phyloP scores from a whole-genome alignment of 139 green algal species.

The Picochlorum sp. region DNA sequence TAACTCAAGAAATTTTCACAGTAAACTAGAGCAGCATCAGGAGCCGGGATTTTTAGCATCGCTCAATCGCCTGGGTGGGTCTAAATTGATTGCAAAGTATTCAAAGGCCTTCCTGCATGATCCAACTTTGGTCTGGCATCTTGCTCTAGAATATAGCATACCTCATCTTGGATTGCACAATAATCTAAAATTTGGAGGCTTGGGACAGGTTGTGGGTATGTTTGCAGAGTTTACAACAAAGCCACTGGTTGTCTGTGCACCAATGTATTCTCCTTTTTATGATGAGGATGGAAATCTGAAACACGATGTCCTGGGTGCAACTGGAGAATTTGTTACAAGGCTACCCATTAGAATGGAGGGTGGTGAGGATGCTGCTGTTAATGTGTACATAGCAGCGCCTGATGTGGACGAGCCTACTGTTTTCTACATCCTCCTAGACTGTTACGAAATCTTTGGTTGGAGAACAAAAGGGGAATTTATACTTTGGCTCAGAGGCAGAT shows the following conservation, averaged over 20 bases:
- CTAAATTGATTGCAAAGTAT: neutral
- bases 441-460: constrained; percentile 7
- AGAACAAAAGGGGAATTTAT: constrained; percentile 25
- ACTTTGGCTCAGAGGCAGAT: constrained; percentile 27
- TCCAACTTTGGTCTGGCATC: constrained; percentile 22
- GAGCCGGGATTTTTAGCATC: too few species aligned
- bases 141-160: constrained; percentile 32
- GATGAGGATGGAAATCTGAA: constrained; percentile 23
- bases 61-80: neutral
- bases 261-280: constrained; percentile 29
- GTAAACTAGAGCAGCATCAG: too few species aligned
- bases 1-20: too few species aligned
- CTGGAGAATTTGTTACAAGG: neutral
- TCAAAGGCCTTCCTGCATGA: neutral
- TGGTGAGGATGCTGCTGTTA: neutral
- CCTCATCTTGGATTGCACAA: constrained; percentile 27
- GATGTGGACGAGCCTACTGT: neutral
- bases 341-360: neutral
- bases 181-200: constrained; percentile 28
- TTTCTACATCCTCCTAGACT: constrained; percentile 19
- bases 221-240: constrained; percentile 20
- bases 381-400: neutral
- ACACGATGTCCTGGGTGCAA: neutral
- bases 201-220: constrained; percentile 35
- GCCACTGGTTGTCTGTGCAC: constrained; percentile 31